Conservation (phyloP, 1,284 basidiomycete species). For the Rhodotorula sp. region DNA sequence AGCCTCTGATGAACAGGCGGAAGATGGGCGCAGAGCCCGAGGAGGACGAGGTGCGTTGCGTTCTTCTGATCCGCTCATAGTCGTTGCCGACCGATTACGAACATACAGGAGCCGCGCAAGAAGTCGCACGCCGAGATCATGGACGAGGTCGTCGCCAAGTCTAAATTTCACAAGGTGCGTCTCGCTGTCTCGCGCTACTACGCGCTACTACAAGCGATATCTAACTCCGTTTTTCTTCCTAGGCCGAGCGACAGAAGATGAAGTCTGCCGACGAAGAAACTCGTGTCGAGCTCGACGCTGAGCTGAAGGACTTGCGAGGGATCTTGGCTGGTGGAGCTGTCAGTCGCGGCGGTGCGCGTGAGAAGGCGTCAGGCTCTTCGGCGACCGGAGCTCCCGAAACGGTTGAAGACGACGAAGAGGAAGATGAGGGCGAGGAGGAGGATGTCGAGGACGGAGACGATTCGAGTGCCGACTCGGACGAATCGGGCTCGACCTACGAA, state of each 20-base stretch:
- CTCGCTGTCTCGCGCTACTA: background rate
- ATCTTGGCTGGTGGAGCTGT: slow-evolving; percentile 59
- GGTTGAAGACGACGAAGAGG: background rate
- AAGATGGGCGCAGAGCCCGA: slow-evolving; percentile 31
- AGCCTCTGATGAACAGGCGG: slow-evolving; percentile 33
- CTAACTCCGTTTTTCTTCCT: background rate
- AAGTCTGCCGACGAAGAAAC: slow-evolving; percentile 81
- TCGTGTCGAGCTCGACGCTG: slow-evolving; percentile 82
- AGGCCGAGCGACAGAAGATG: slow-evolving; percentile 84
- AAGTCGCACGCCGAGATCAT: slow-evolving; percentile 95
- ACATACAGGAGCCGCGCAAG: slow-evolving; percentile 54
- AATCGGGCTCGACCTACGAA: slow-evolving; percentile 27
- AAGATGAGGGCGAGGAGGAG: slow-evolving; percentile 18
- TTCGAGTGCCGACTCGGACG: slow-evolving; percentile 5
- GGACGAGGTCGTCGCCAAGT: slow-evolving; percentile 96
- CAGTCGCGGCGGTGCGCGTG: slow-evolving; percentile 1
- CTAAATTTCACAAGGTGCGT: slow-evolving; percentile 84
- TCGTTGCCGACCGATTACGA: too few relatives aligned
- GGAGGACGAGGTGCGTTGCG: slow-evolving; percentile 13
- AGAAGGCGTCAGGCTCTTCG: slow-evolving; percentile 6
- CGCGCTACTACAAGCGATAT: background rate
- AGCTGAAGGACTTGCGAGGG: slow-evolving; percentile 77
- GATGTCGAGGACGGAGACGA: slow-evolving; percentile 47
- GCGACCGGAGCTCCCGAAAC: background rate
- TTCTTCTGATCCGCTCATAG: background rate